Evolutionary conservation across 495 filamentous ascomycete genomes (phyloP).

Genomic region (Aspergillus carlsbadensis): DNA sequence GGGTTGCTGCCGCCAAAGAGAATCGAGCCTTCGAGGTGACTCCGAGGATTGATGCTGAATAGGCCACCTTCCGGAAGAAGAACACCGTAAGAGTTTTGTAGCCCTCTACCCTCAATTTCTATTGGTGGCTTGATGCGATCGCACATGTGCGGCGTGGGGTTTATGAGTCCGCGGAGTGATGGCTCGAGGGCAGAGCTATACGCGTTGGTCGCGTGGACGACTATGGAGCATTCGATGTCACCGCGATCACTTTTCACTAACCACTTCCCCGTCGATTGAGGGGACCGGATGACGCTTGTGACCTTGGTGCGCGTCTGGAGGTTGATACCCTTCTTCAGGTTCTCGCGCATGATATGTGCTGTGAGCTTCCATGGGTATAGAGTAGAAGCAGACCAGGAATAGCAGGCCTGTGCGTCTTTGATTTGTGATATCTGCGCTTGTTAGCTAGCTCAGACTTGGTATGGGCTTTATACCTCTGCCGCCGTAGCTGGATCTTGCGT

Average conservation of each 20-base stretch:
- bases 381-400: neutral
- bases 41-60: slow-evolving; percentile 8
- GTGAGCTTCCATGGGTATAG: slow-evolving; percentile 4
- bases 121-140: neutral
- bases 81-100: neutral
- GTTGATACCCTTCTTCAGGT: neutral
- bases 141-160: slow-evolving; percentile 4
- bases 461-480: neutral
- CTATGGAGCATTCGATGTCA: neutral
- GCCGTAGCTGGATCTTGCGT: neutral
- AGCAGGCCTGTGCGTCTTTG: neutral
- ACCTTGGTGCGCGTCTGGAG: neutral
- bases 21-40: neutral
- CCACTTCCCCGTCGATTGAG: neutral
- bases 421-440: neutral
- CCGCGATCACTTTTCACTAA: slow-evolving; percentile 1
- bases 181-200: slow-evolving; percentile 7
- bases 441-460: neutral
- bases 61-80: neutral
- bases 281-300: neutral
- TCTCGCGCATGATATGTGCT: slow-evolving; percentile 1
- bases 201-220: slow-evolving; percentile 3
- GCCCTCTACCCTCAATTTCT: neutral
- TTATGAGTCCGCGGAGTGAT: neutral
- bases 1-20: slow-evolving; percentile 9